Evolutionary conservation across 208 protist species (phyloP).

Genomic region (Trichomonas tenax): DNA sequence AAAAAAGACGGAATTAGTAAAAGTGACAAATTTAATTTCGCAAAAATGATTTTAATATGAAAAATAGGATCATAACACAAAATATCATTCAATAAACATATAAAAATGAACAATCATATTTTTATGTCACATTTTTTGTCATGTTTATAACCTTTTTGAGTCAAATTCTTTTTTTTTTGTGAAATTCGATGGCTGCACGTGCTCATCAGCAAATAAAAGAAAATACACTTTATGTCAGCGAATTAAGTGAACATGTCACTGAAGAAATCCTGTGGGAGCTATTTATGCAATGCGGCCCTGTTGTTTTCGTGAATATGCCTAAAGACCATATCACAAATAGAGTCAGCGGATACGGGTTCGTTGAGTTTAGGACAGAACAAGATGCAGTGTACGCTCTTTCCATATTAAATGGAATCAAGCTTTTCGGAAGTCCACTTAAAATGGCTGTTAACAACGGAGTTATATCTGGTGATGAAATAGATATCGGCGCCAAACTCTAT

Average conservation of each 20-base stretch:
- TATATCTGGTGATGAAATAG: slow-evolving; percentile 9
- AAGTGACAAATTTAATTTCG: too few relatives aligned
- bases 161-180: too few relatives aligned
- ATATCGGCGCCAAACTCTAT: slow-evolving; percentile 74
- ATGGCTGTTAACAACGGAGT: slow-evolving; percentile 45
- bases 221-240: slow-evolving; percentile 60
- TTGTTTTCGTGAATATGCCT: slow-evolving; percentile 62
- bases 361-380: slow-evolving; percentile 63
- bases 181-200: background rate
- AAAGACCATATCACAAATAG: slow-evolving; percentile 62
- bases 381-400: slow-evolving; percentile 73
- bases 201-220: slow-evolving; percentile 51
- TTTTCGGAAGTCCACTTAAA: slow-evolving; percentile 63
- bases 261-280: slow-evolving; percentile 70
- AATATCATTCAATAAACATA: too few relatives aligned
- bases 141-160: too few relatives aligned
- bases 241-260: slow-evolving; percentile 58
- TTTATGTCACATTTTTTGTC: too few relatives aligned
- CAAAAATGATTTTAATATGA: too few relatives aligned
- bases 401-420: slow-evolving; percentile 68
- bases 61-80: too few relatives aligned
- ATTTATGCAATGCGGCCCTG: slow-evolving; percentile 64
- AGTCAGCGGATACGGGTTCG: slow-evolving; percentile 60
- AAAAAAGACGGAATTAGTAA: too few relatives aligned
- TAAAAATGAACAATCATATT: too few relatives aligned